phyloP scores from a whole-genome alignment of 1,139 yeast genomes.

The Candida pseudoviswanathii region DNA sequence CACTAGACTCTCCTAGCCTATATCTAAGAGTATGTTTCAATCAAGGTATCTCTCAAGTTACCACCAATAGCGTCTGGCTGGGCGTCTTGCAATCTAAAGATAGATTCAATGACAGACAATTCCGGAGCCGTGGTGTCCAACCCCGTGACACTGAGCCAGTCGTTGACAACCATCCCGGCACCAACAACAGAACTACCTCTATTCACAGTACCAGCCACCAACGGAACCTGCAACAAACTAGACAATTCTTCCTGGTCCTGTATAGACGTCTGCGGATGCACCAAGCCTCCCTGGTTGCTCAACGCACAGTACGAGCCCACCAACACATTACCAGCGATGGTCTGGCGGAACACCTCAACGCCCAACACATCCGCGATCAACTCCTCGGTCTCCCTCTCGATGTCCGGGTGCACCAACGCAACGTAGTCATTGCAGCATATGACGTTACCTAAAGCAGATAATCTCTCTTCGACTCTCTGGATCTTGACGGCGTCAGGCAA shows the following conservation, averaged over 20 bases:
- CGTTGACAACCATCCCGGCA: conserved; percentile 98
- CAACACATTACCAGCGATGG: conserved; percentile 95
- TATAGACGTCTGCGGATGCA: conserved; percentile 95
- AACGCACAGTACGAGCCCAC: conserved; percentile 96
- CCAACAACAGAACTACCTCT: conserved; percentile 98
- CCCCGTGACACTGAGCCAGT: conserved; percentile 97
- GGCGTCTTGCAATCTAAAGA: conserved; percentile 88
- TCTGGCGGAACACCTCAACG: conserved; percentile 98
- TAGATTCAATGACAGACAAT: conserved; percentile 92
- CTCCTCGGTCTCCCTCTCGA: conserved; percentile 98
- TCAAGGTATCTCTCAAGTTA: conserved; percentile 85
- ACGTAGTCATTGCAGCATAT: conserved; percentile 99
- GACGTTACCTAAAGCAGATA: conserved; percentile 95
- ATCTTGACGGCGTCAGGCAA: conserved; percentile 95
- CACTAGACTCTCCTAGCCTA: background rate
- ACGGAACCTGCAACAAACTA: conserved; percentile 92
- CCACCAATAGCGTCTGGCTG: conserved; percentile 84
- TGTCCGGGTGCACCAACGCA: conserved; percentile 98
- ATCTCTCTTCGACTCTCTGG: conserved; percentile 96
- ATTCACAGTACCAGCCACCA: conserved; percentile 98
- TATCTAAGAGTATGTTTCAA: conserved; percentile 69
- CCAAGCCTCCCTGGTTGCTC: conserved; percentile 97
- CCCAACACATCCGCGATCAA: conserved; percentile 98
- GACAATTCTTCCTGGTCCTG: conserved; percentile 98
- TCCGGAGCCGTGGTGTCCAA: conserved; percentile 98